These are phyloP conservation scores for Oryza glumipatula DNA, from an alignment of 176 grass and related monocot species.

Conservation along the genomic window DNA sequence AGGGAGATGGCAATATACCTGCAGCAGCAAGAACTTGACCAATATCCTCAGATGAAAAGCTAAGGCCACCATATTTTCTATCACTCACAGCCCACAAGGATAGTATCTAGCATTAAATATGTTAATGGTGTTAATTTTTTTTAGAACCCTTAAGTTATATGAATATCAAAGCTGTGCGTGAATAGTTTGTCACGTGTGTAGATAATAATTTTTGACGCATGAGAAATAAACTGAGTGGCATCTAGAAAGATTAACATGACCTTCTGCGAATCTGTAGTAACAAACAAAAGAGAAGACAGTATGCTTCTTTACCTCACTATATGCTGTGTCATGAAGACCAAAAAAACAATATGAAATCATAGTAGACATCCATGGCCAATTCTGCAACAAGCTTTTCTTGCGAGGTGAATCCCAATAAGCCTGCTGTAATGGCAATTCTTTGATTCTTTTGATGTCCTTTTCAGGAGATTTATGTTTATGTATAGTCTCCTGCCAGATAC, in stretches of 20 bases:
- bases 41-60: conserved; percentile 63
- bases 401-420: conserved; percentile 19
- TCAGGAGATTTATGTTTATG: conserved; percentile 60
- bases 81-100: conserved; percentile 74
- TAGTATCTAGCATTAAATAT: conserved; percentile 57
- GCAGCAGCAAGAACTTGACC: conserved; percentile 68
- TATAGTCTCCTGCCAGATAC: conserved; percentile 63
- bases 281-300: not conserved
- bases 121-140: not conserved
- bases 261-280: not conserved
- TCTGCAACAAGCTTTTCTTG: conserved; percentile 61
- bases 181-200: not conserved
- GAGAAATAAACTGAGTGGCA: not conserved
- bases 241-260: not conserved
- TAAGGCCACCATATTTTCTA: conserved; percentile 69
- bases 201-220: not conserved
- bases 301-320: conserved; percentile 61
- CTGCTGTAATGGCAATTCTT: conserved; percentile 35
- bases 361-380: conserved; percentile 75
- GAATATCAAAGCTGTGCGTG: not conserved
- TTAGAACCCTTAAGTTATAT: not conserved
- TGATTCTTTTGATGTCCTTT: conserved; percentile 25
- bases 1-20: conserved; percentile 43
- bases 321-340: conserved; percentile 79
- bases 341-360: conserved; percentile 68